Evolutionary conservation across 2,329 filamentous ascomycete species (phyloP), one percentile per base, ranked within the genome.

Genomic region (Ampelomyces quisqualis): DNA sequence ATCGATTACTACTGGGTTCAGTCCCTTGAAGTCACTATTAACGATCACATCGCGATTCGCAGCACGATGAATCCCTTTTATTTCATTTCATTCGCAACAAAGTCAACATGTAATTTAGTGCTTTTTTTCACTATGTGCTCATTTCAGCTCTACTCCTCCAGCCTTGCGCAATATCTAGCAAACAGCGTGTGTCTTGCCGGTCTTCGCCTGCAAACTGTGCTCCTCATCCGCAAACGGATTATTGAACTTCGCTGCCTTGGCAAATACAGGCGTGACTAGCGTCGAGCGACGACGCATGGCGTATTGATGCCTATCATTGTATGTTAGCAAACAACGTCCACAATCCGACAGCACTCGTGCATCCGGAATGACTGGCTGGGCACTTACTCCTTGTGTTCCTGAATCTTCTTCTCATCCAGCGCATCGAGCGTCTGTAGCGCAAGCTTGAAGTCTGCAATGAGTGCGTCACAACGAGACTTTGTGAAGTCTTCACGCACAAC

Each of bases 401-500:
- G 75, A 57, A 95, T 74, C 51, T 79, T 79, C 38, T 85, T 80
- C 57, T 77, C 74, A 60, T 95, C 88, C 76, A 93, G 86, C 45
- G 81, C 73, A 49, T 85, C 79, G 18, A 97, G 75, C 27, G 86
- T 75, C 33, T 81, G 74, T 49, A 90, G 65, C 49, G 87, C 88
- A 35, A 90, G 75, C 73, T 86, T 88, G 70, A 96, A 82, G 64
- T 96, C 90, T 18, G 67, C 58, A 46, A 96, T 70, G 31, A 97
- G 75, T 7, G 80, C 75, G 62, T 97, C 90, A 62, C 89, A 95
- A 26, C 90, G 79, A 54, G 77, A 82, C 67, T 86, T 84, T 32
- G 82, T 87, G 57, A 97, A 96, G 71, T 96, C 91, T 70, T 96
- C 91, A 35, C 91, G 82, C 4, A 96, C 88, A 1, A 97, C 91